Evolutionary conservation across 371 early-diverging fungal species (phyloP).

Genomic region (Coemansia sp.): DNA sequence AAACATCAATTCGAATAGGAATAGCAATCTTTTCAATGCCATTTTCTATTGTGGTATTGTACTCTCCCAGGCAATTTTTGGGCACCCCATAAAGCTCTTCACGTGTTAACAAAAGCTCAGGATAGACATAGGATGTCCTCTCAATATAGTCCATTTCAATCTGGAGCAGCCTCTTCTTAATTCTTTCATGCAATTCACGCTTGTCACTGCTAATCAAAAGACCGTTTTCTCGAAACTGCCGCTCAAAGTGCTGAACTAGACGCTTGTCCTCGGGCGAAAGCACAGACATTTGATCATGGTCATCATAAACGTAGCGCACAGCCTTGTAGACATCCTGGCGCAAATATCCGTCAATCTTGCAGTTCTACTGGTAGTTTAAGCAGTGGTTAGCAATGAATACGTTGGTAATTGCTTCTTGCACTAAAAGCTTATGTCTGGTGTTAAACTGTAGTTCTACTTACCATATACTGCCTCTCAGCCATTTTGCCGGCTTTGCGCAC

Average conservation of each 20-base stretch:
- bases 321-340: slow-evolving; percentile 15
- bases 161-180: background rate
- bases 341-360: background rate
- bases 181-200: background rate
- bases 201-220: background rate
- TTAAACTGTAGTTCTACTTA: background rate
- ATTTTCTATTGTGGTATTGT: slow-evolving; percentile 39
- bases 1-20: slow-evolving; percentile 66
- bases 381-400: too few species aligned
- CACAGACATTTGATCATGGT: slow-evolving; percentile 1
- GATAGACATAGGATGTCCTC: background rate
- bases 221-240: slow-evolving; percentile 1
- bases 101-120: slow-evolving; percentile 23
- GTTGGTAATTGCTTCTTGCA: background rate
- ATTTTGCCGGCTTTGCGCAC: too few species aligned
- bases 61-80: slow-evolving; percentile 61
- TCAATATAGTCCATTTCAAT: background rate
- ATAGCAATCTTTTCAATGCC: slow-evolving; percentile 61
- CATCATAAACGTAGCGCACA: slow-evolving; percentile 2
- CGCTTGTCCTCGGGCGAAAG: slow-evolving; percentile 3
- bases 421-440: background rate
- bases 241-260: slow-evolving; percentile 5
- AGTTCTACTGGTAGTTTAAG: background rate
- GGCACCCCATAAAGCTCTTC: slow-evolving; percentile 74
- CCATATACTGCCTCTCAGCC: background rate